These are phyloP conservation scores for Takashimella tepidaria DNA, from an alignment of 1,284 basidiomycete genomes.

Conservation along the genomic window DNA sequence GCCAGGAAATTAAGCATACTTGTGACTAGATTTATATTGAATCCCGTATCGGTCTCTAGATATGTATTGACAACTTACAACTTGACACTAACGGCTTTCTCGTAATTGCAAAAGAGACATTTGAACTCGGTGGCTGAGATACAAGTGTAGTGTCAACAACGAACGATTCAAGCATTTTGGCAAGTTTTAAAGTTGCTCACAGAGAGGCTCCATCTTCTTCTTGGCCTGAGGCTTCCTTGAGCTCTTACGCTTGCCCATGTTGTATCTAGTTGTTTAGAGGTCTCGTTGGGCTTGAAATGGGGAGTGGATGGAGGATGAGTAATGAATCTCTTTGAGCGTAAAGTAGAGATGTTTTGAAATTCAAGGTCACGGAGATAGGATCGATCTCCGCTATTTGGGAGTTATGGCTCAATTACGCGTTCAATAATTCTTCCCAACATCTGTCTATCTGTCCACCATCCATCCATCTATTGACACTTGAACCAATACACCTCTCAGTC, in stretches of 20 bases:
- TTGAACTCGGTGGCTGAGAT: conserved; percentile 43
- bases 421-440: too few relatives aligned
- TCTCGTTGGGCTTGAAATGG: background rate
- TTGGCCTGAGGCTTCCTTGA: conserved; percentile 39
- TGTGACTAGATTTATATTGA: too few relatives aligned
- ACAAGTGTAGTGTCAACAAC: conserved; percentile 2
- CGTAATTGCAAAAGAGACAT: conserved; percentile 46
- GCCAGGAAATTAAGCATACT: too few relatives aligned
- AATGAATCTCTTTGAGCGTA: too few relatives aligned
- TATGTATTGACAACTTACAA: conserved; percentile 26
- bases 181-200: too few relatives aligned
- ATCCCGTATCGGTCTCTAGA: too few relatives aligned
- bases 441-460: background rate
- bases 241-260: conserved; percentile 47
- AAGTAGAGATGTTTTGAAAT: too few relatives aligned
- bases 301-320: background rate
- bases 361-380: conserved; percentile 24
- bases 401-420: conserved; percentile 15
- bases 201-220: conserved; percentile 32
- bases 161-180: too few relatives aligned
- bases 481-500: conserved; percentile 1
- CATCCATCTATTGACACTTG: background rate
- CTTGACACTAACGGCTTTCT: conserved; percentile 41
- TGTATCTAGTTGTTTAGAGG: too few relatives aligned
- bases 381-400: conserved; percentile 13